A percentile compares a stretch with the other conserved stretches of the same genome.
phyloP scores from a whole-genome alignment of 75 land plant species.

The Sequoiadendron giganteum region DNA sequence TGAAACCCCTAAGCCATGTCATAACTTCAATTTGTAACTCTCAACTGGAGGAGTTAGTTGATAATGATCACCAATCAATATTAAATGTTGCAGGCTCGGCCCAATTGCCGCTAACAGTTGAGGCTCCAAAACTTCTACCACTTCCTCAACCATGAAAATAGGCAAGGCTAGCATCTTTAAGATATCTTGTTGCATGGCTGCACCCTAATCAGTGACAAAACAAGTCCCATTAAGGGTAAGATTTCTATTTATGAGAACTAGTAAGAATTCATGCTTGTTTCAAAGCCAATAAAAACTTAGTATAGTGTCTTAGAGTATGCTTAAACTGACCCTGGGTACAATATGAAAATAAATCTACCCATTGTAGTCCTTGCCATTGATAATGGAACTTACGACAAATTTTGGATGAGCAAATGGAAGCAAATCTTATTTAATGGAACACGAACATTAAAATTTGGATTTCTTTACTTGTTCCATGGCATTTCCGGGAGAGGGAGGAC shows the following conservation, averaged over 20 bases:
- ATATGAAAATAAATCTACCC: neutral
- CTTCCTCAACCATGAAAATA: constrained; percentile 30
- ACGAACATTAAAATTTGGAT: neutral
- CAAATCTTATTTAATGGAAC: neutral
- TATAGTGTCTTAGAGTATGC: neutral
- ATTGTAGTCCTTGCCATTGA: neutral
- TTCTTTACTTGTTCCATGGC: too few species aligned
- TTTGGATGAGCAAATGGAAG: neutral
- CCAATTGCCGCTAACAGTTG: constrained; percentile 21
- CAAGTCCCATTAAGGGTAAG: neutral
- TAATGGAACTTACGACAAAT: neutral
- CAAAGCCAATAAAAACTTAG: neutral
- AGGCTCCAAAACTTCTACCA: constrained; percentile 35
- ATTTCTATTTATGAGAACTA: neutral
- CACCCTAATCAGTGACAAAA: neutral
- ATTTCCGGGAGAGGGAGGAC: too few species aligned
- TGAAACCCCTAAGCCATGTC: constrained; percentile 28
- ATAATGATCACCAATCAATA: constrained; percentile 33
- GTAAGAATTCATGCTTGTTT: neutral
- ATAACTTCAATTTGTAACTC: constrained; percentile 9
- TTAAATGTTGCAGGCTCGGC: constrained; percentile 21
- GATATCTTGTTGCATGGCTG: constrained; percentile 14
- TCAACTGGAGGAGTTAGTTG: constrained; percentile 31
- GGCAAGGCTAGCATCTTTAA: constrained; percentile 3
- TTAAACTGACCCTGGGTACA: too few species aligned